Percentiles rank a stretch among this genome's conserved stretches.
Evolutionary conservation across 352 stramenopile species (phyloP).

Genomic region (Phytophthora sp.): DNA sequence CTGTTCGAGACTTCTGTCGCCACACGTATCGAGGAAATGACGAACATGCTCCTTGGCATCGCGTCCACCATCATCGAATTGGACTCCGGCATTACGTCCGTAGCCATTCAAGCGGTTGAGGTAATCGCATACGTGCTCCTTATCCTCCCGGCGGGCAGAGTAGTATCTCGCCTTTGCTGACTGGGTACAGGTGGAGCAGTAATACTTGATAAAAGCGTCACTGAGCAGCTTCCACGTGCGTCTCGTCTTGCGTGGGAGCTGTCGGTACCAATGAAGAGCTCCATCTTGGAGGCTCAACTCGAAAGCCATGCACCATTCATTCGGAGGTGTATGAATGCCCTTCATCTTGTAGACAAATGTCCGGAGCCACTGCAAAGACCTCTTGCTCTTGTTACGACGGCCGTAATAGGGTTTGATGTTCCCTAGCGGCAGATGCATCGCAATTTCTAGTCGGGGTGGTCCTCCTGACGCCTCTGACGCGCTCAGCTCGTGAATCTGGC

Average conservation of each 20-base stretch:
- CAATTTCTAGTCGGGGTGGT: not conserved
- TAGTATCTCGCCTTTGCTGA: not conserved
- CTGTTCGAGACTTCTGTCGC: not conserved
- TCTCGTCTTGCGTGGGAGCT: not conserved
- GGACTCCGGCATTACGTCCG: not conserved
- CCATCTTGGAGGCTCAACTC: slow-evolving; percentile 3
- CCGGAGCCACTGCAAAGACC: slow-evolving; percentile 2
- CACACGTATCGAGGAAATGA: not conserved
- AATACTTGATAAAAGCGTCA: not conserved
- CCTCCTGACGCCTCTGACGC: not conserved
- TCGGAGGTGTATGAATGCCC: not conserved
- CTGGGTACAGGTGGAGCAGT: too few relatives aligned
- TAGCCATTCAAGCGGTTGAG: not conserved
- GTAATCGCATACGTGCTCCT: slow-evolving; percentile 1
- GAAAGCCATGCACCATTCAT: not conserved
- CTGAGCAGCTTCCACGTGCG: not conserved
- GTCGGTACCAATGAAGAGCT: not conserved
- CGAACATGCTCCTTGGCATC: not conserved
- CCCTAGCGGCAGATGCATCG: not conserved
- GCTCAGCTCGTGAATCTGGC: not conserved
- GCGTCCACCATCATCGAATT: not conserved
- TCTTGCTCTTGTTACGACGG: not conserved
- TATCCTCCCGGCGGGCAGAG: not conserved
- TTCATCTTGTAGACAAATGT: slow-evolving; percentile 5
- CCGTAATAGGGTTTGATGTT: not conserved